Evolutionary conservation across 352 stramenopile species (phyloP), one percentile per base, ranked within the genome.

Genomic region (Phytopythium montanum): DNA sequence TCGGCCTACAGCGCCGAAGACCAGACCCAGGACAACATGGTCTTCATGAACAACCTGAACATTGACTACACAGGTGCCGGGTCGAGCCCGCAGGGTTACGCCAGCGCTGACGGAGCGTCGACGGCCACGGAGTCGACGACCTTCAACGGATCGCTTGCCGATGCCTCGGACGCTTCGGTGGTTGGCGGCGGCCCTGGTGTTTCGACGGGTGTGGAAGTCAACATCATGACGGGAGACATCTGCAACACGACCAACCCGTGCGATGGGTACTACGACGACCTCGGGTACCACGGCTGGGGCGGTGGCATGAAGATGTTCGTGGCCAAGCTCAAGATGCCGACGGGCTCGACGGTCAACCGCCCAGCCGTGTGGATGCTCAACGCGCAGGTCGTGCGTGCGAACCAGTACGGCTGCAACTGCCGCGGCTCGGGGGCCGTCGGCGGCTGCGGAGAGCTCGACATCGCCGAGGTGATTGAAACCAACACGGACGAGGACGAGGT

Each of bases 351-450:
- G 9, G 74, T 73, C 0, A 81, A 89, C 73, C 70, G 74, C 23
- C 81, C 79, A 10, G 81, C 76, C 10, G 87, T 91, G 59, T 91
- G 81, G 81, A 85, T 89, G 69, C 72, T 91, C 19, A 89, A 89
- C 62, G 77, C 79, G 16, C 81, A 89, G 69, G 72, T 88, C 14
- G 52, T 92, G 1, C 79, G 75, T 48, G 72, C 75, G 6, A 79
- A 73, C 65, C 81, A 91, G 67, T 91, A 91, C 62, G 68, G 72
- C 42, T 89, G 81, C 73, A 91, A 90, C 65, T 92, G 81, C 72
- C 81, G 81, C 50, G 73, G 76, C 49, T 73, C 67, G 12, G 77
- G 77, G 0, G 59, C 63, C 3, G 65, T 70, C 16, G 81, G 81
- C 46, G 81, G 79, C 61, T 92, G 81, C 50, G 81, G 81, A 54